Evolutionary conservation across 2,329 filamentous ascomycete species (phyloP), one percentile per base, ranked within the genome.

Genomic region (Dactylonectria estremocensis): DNA sequence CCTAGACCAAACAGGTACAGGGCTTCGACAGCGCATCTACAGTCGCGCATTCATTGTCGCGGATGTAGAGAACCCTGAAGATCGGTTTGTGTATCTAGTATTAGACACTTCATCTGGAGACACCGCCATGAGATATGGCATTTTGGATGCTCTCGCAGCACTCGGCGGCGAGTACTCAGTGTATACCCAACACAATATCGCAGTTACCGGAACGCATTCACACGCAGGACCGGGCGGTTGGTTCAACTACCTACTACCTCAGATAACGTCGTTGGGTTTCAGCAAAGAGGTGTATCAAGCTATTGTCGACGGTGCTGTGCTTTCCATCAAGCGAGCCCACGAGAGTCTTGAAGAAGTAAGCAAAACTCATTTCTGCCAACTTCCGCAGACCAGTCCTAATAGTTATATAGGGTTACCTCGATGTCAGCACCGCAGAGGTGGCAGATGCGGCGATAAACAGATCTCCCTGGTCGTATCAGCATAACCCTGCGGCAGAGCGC

Each of bases 231-330:
- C 95, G 0, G 95, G 93, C 2, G 95, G 93, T 6, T 98, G 95
- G 94, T 86, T 97, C 78, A 98, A 98, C 81, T 98, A 98, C 78
- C 87, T 98, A 10, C 86, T 98, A 6, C 95, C 95, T 8, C 95
- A 98, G 78, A 92, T 98, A 71, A 96, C 95, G 0, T 95, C 91
- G 76, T 87, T 92, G 66, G 95, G 95, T 0, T 98, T 97, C 74
- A 88, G 94, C 80, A 90, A 91, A 76, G 93, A 97, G 80, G 97
- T 93, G 75, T 97, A 97, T 77, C 88, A 91, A 70, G 95, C 95
- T 31, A 94, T 98, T 69, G 94, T 98, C 0, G 91, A 96, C 73
- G 95, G 95, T 1, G 91, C 94, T 1, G 78, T 98, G 1, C 83
- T 94, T 1, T 97, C 95, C 1, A 95, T 98, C 73, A 86, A 92